Conservation (phyloP, 805 yeast species). For the Saccharomycopsis malanga region DNA sequence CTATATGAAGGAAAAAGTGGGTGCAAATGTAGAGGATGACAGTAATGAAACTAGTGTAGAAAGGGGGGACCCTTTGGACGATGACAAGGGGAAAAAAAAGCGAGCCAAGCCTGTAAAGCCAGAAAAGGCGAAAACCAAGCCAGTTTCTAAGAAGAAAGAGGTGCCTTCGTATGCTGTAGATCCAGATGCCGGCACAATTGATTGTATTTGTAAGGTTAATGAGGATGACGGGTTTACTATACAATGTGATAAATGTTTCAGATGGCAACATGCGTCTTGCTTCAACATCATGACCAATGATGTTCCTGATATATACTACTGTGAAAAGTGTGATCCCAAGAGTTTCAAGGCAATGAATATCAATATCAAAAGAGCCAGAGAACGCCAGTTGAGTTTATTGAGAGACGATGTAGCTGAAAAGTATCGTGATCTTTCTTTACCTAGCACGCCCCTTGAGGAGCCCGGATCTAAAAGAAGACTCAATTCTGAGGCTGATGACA, state of each 20-base stretch:
- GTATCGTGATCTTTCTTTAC: conserved; percentile 30
- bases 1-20: conserved; percentile 4
- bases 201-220: conserved; percentile 80
- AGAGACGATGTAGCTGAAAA: conserved; percentile 24
- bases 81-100: conserved; percentile 4
- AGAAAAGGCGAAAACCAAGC: not conserved
- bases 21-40: not conserved
- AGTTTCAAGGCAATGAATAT: conserved; percentile 34
- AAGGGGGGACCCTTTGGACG: not conserved
- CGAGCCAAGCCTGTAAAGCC: conserved; percentile 5
- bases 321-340: conserved; percentile 67
- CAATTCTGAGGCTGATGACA: conserved; percentile 14
- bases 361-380: conserved; percentile 33
- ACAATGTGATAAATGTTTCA: conserved; percentile 85
- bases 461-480: conserved; percentile 17
- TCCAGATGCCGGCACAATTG: conserved; percentile 78
- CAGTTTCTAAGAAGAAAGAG: conserved; percentile 22
- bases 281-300: conserved; percentile 66
- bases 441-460: conserved; percentile 12
- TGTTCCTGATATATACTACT: conserved; percentile 76
- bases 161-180: conserved; percentile 53
- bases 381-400: conserved; percentile 24
- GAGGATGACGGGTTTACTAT: conserved; percentile 93
- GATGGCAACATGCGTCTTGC: conserved; percentile 96
- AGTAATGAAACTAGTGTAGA: not conserved